Conservation (phyloP, 2,329 filamentous ascomycete genomes). For the Pseudocercospora eumusae region DNA sequence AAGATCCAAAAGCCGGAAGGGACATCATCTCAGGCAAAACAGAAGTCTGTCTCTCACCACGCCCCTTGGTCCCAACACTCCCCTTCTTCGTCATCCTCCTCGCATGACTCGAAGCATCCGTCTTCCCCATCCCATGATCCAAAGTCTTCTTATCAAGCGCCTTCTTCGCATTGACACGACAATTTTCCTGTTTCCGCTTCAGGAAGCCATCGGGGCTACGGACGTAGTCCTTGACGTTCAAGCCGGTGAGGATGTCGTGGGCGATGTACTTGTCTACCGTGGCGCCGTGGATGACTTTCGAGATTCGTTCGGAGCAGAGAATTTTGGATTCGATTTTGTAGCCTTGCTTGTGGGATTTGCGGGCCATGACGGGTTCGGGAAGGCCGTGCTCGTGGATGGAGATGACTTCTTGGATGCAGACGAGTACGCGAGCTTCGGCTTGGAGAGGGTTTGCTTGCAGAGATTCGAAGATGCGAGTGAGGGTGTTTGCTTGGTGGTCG, state of each 20-base stretch:
- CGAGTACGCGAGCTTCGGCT: slow-evolving; percentile 22
- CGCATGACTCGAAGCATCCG: not conserved
- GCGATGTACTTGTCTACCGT: slow-evolving; percentile 24
- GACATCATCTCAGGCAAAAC: not conserved
- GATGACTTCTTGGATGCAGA: slow-evolving; percentile 20
- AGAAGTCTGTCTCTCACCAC: not conserved
- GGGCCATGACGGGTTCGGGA: slow-evolving; percentile 11
- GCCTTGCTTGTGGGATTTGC: slow-evolving; percentile 15
- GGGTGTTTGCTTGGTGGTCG: slow-evolving; percentile 17
- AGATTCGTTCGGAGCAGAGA: slow-evolving; percentile 18
- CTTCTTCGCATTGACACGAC: slow-evolving; percentile 25
- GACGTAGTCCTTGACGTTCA: slow-evolving; percentile 7
- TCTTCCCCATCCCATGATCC: slow-evolving; percentile 6
- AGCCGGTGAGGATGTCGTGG: slow-evolving; percentile 19
- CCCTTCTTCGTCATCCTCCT: not conserved
- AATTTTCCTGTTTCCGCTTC: slow-evolving; percentile 22
- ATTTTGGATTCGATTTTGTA: slow-evolving; percentile 16
- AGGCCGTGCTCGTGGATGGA: slow-evolving; percentile 19
- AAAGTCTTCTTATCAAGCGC: slow-evolving; percentile 14
- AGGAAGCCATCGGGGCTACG: slow-evolving; percentile 19
- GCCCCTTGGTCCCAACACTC: not conserved
- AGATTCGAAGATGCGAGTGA: slow-evolving; percentile 3
- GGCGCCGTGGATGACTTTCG: slow-evolving; percentile 15
- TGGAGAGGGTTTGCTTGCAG: not conserved
- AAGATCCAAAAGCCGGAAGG: not conserved